These are phyloP conservation scores for Clarireedia monteithiana DNA, from an alignment of 2,329 filamentous ascomycete genomes.

Conservation along the genomic window DNA sequence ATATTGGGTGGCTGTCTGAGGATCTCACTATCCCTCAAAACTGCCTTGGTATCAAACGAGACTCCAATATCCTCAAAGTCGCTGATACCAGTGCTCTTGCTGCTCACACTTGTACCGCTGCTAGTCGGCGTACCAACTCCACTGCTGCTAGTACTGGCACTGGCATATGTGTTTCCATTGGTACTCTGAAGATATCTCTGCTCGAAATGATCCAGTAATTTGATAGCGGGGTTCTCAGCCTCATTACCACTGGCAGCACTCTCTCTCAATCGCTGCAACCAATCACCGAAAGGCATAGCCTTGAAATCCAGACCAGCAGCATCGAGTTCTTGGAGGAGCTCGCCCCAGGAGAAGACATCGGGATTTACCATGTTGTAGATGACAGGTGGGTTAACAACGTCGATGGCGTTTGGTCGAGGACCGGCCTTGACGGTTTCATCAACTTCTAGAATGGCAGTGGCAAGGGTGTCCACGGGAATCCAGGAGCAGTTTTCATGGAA, in stretches of 20 bases:
- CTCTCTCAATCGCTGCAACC: conserved; percentile 36
- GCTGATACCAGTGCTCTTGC: neutral
- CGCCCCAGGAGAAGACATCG: conserved; percentile 36
- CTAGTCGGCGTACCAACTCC: neutral
- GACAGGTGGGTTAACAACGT: conserved; percentile 12
- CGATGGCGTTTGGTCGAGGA: conserved; percentile 8
- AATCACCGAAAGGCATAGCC: conserved; percentile 35
- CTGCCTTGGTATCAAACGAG: conserved; percentile 6
- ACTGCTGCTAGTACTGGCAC: neutral
- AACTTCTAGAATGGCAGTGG: conserved; percentile 34
- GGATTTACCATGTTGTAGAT: conserved; percentile 48
- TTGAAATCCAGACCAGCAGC: conserved; percentile 38
- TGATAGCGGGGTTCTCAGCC: conserved; percentile 22
- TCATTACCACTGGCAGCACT: conserved; percentile 37
- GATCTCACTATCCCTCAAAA: conserved; percentile 6
- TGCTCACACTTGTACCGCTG: neutral
- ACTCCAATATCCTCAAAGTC: conserved; percentile 5
- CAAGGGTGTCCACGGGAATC: conserved; percentile 39
- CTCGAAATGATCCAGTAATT: conserved; percentile 9
- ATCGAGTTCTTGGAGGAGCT: conserved; percentile 42
- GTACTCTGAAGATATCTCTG: conserved; percentile 7
- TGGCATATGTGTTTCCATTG: neutral
- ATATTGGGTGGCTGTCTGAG: conserved; percentile 6
- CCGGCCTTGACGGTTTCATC: conserved; percentile 16
- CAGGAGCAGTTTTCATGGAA: conserved; percentile 36